Conservation (phyloP, 2,329 filamentous ascomycete species). For the Amphichorda felina region DNA sequence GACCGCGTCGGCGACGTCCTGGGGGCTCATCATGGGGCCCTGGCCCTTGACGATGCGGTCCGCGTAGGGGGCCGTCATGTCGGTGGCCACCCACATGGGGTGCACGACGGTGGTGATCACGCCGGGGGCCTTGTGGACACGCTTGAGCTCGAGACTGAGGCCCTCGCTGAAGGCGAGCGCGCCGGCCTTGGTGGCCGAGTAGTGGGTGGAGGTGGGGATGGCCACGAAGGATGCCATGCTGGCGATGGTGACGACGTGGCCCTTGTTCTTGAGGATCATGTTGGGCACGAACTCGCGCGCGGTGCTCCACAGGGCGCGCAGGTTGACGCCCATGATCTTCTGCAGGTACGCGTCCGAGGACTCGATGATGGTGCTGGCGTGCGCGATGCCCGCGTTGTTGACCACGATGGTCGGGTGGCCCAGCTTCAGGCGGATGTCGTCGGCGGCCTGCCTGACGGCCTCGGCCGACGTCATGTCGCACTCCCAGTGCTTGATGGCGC, state of each 20-base stretch:
- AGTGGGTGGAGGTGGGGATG: conserved; percentile 50
- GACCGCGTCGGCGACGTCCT: conserved; percentile 24
- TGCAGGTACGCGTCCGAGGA: conserved; percentile 39
- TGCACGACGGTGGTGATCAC: conserved; percentile 52
- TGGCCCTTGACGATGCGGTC: conserved; percentile 8
- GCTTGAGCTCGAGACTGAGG: conserved; percentile 38
- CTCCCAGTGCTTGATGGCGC: conserved; percentile 48
- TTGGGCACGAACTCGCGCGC: conserved; percentile 49
- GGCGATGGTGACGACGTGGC: conserved; percentile 58
- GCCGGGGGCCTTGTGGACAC: conserved; percentile 42
- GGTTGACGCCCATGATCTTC: conserved; percentile 55
- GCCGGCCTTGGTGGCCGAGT: conserved; percentile 50
- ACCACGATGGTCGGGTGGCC: conserved; percentile 54
- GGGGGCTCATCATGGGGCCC: conserved; percentile 11
- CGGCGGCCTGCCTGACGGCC: conserved; percentile 34
- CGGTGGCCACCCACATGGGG: conserved; percentile 20
- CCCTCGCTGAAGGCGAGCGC: conserved; percentile 54
- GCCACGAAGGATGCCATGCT: conserved; percentile 42
- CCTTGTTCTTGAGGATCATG: conserved; percentile 51
- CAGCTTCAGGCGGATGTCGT: conserved; percentile 35
- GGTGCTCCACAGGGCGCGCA: conserved; percentile 50
- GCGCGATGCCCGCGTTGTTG: conserved; percentile 54
- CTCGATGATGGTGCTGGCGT: conserved; percentile 43
- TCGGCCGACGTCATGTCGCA: conserved; percentile 50
- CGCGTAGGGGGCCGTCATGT: conserved; percentile 11